Evolutionary conservation across 176 grass and related monocot species (phyloP), one percentile per base, ranked within the genome.

Genomic region (Themeda triandra): DNA sequence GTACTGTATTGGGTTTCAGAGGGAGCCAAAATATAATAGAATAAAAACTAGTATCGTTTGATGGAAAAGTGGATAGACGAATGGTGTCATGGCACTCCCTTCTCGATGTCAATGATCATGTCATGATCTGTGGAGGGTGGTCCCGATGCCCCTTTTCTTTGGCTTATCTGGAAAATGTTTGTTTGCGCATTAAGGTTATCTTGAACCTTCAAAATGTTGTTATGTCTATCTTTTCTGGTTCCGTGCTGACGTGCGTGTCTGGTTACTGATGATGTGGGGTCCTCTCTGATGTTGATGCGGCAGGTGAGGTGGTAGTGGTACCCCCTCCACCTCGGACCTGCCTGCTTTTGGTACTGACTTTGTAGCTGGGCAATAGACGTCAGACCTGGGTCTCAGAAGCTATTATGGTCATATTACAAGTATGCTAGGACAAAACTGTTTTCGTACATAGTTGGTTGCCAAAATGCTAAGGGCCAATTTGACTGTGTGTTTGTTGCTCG

Each of bases 121-220:
- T n/a, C n/a, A n/a, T n/a, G n/a, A n/a, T n/a, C n/a, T n/a, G n/a
- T 39, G 86, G 85, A 35, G 46, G 8, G 39, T 64, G 80, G 75
- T 54, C 75, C 80, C 66, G 3, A 37, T 42, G 25, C 23, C 37
- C 41, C 12, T 40, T 11, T 24, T 65, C 12, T 79, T 11, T 78
- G 70, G 41, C 41, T 75, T 73, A 84, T 73, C 25, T 73, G 51
- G 6, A 37, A 83, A 64, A 65, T 72, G 40, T 65, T 54, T 25
- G 72, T 54, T 77, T 6, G 12, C 18, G 23, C 24, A 42, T 32
- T 41, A 63, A 42, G 75, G 54, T 28, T 42, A 25, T 63, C n/a
- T 21, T 44, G 13, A 77, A 78, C n/a, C 23, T 63, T 63, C n/a
- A 63, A 25, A 40, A 25, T 15, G 21, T 24, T 28, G 13, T 15